Percentiles rank a stretch among this genome's conserved stretches.
Conservation (phyloP, 1,284 basidiomycete species). For the Bondarzewia mesenterica region DNA sequence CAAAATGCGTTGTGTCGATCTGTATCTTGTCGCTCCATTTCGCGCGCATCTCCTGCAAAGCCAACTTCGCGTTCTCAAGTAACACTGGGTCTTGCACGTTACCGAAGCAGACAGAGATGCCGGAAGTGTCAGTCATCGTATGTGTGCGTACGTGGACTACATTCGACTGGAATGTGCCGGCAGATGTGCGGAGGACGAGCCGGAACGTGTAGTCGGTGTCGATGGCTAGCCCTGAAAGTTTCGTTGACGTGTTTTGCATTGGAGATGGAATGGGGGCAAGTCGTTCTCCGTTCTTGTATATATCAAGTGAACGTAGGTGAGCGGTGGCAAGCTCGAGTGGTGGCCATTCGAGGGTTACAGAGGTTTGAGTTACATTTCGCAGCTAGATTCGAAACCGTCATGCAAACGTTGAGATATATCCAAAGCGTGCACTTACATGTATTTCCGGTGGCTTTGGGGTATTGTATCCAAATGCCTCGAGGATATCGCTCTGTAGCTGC, state of each 20-base stretch:
- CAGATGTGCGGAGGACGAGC: constrained; percentile 82
- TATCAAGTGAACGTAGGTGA: constrained; percentile 79
- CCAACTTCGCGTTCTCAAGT: constrained; percentile 71
- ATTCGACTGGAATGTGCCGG: constrained; percentile 83
- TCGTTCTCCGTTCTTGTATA: constrained; percentile 85
- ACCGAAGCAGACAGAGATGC: constrained; percentile 89
- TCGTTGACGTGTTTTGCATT: constrained; percentile 77
- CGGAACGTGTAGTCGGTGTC: constrained; percentile 91
- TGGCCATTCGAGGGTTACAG: constrained; percentile 90
- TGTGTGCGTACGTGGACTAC: constrained; percentile 79
- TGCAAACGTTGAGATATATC: neutral
- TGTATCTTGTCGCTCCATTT: constrained; percentile 89
- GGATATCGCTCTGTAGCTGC: constrained; percentile 73
- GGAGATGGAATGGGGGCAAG: constrained; percentile 82
- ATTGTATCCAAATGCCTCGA: constrained; percentile 63
- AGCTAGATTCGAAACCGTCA: constrained; percentile 36
- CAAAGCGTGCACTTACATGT: constrained; percentile 35
- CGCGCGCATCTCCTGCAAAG: constrained; percentile 76
- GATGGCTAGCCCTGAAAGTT: constrained; percentile 83
- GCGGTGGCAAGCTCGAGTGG: constrained; percentile 78
- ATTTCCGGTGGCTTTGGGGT: constrained; percentile 70
- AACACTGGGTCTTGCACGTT: constrained; percentile 72
- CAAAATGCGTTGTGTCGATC: constrained; percentile 95
- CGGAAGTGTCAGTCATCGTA: constrained; percentile 89
- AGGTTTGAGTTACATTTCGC: constrained; percentile 93